Base-by-base conservation (phyloP, 2,329 filamentous ascomycete species). In the Dothistroma pini region DNA sequence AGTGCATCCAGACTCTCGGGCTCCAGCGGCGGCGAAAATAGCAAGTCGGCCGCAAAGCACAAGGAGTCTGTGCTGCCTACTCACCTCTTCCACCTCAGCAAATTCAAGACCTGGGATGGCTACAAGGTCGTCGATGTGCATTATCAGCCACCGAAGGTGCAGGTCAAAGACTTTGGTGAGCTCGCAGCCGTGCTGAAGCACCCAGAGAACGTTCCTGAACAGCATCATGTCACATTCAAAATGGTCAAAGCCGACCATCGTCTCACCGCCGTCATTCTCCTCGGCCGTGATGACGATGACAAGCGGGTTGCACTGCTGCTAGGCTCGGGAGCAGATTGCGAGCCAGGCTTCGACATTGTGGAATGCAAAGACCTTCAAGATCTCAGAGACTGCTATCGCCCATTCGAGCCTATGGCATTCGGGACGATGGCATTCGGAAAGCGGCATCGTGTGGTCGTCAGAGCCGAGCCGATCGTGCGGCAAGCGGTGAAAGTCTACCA, bases 261-360 rank as follows among this genome's bases (percentile, higher is more conserved):
- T 8, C 52, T 60, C 19, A 56, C 58, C 1, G 58, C 58, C 1
- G 58, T 54, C 21, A 56, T 60, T 19, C 53, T 60, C 14, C 53
- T 60, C 14, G 58, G 58, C 25, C 44, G 41, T 11, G 35, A 44
- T 5, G 52, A 56, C n/a, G 57, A 54, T 34, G 19, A 32, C 3
- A 58, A 44, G 14, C 31, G 58, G 10, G 22, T 60, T 1, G 53
- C 58, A 4, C 56, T 60, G 14, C 58, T 60, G 3, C 47, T 60
- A 5, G 58, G 58, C 31, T 51, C 58, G 11, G 52, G 52, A 31
- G 16, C 10, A 14, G 52, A 55, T 47, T 25, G 34, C 31, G 52
- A 55, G 31, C 58, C 58, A 1, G 58, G 58, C 31, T 60, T 60
- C 47, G 58, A 60, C 47, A 60, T 60, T 22, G 58, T 60, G 9